Percentiles rank a stretch among this genome's conserved stretches.
Evolutionary conservation across 768 basidiomycete species (phyloP).

Genomic region (Chiua virens): DNA sequence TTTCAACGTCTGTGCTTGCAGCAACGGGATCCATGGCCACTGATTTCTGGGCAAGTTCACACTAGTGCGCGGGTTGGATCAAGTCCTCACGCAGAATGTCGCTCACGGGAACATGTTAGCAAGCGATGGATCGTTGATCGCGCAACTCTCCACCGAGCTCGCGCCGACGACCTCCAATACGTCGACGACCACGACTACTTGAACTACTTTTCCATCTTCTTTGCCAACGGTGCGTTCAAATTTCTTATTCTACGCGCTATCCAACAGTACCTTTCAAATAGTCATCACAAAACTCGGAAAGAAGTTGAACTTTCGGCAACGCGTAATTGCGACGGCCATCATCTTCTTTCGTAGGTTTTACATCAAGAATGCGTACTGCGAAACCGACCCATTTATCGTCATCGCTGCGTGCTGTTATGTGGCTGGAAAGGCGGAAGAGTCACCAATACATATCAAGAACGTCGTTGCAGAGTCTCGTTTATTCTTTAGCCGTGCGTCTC

Average conservation of each 20-base stretch:
- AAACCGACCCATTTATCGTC: slow-evolving; percentile 93
- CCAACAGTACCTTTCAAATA: slow-evolving; percentile 25
- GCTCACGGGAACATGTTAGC: slow-evolving; percentile 42
- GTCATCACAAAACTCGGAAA: slow-evolving; percentile 88
- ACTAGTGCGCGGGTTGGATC: slow-evolving; percentile 56
- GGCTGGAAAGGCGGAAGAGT: slow-evolving; percentile 96
- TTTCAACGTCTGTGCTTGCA: too few relatives aligned
- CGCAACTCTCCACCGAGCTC: slow-evolving; percentile 68
- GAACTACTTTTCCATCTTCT: slow-evolving; percentile 84
- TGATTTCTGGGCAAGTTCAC: slow-evolving; percentile 91
- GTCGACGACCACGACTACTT: slow-evolving; percentile 76
- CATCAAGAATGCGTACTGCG: slow-evolving; percentile 91
- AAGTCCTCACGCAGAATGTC: slow-evolving; percentile 7
- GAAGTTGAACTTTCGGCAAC: slow-evolving; percentile 78
- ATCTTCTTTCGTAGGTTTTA: slow-evolving; percentile 98
- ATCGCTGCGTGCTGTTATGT: slow-evolving; percentile 93
- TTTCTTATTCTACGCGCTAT: neutral
- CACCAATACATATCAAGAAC: slow-evolving; percentile 91
- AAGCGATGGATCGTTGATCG: slow-evolving; percentile 92
- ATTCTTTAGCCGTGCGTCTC: slow-evolving; percentile 66
- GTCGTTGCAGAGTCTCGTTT: slow-evolving; percentile 80
- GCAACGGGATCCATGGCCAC: slow-evolving; percentile 60
- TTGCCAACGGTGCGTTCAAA: slow-evolving; percentile 65
- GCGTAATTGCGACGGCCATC: slow-evolving; percentile 90
- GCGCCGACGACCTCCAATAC: slow-evolving; percentile 74